These are phyloP conservation scores for Geotrichum cucujoidarum DNA, from an alignment of 1,139 yeast genomes.

Conservation along the genomic window DNA sequence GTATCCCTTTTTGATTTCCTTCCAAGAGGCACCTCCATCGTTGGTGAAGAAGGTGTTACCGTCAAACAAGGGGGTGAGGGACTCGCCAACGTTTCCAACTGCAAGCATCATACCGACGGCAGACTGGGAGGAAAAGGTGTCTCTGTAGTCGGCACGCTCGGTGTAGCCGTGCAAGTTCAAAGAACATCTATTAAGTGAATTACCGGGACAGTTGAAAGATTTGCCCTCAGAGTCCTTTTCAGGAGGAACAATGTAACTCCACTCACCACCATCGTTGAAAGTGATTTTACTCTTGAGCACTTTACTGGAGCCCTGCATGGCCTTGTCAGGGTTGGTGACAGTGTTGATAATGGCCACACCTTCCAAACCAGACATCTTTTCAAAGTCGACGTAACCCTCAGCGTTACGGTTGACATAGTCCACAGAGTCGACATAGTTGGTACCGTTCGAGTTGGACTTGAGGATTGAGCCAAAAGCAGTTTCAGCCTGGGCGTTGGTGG, in stretches of 20 bases:
- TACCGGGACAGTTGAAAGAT: slow-evolving; percentile 46
- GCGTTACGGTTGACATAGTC: slow-evolving; percentile 70
- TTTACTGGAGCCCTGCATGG: slow-evolving; percentile 44
- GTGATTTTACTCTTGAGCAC: slow-evolving; percentile 67
- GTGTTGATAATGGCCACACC: slow-evolving; percentile 75
- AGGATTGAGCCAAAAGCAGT: slow-evolving; percentile 74
- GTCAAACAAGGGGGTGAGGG: slow-evolving; percentile 46
- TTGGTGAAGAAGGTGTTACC: slow-evolving; percentile 69
- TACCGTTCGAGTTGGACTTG: slow-evolving; percentile 93
- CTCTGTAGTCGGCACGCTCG: slow-evolving; percentile 76
- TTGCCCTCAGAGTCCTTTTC: slow-evolving; percentile 56
- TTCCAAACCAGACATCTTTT: slow-evolving; percentile 77
- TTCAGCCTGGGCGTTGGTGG: slow-evolving; percentile 50
- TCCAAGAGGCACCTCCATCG: slow-evolving; percentile 92
- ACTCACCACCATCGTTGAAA: slow-evolving; percentile 88
- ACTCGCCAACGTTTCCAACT: slow-evolving; percentile 82
- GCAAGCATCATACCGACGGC: slow-evolving; percentile 86
- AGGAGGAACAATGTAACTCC: slow-evolving; percentile 73
- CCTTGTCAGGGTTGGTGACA: slow-evolving; percentile 52
- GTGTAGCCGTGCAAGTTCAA: slow-evolving; percentile 88
- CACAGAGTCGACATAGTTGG: slow-evolving; percentile 72
- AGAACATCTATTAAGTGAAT: slow-evolving; percentile 56
- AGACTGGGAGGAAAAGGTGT: slow-evolving; percentile 80
- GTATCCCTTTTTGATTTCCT: slow-evolving; percentile 64
- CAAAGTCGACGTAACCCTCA: slow-evolving; percentile 82